Conservation (phyloP, 1,284 basidiomycete species). For the Pterulicium gracile region DNA sequence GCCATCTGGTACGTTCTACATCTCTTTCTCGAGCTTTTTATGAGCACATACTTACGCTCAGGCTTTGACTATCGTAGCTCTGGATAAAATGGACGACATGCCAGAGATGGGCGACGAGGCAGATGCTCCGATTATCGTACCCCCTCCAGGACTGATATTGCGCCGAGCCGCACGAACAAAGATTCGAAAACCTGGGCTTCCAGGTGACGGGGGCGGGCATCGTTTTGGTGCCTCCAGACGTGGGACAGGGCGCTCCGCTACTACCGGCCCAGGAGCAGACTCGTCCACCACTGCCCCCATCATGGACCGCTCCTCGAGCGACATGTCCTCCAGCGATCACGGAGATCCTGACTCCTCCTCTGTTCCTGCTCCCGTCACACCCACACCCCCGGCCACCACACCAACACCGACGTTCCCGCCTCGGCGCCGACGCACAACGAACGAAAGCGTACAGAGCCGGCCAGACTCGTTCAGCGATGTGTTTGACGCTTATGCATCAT, state of each 20-base stretch:
- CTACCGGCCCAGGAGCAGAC: constrained; percentile 16
- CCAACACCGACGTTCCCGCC: constrained; percentile 18
- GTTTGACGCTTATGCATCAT: constrained; percentile 70
- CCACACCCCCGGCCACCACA: constrained; percentile 6
- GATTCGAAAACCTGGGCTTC: constrained; percentile 80
- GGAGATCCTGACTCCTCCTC: constrained; percentile 27
- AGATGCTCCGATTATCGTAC: constrained; percentile 84
- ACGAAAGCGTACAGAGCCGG: constrained; percentile 31
- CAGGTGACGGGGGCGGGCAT: constrained; percentile 72
- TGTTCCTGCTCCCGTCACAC: too few relatives aligned
- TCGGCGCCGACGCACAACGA: constrained; percentile 34
- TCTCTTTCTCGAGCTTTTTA: constrained; percentile 10
- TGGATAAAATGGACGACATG: constrained; percentile 57
- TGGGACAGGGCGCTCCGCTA: constrained; percentile 25
- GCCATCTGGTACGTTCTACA: constrained; percentile 60
- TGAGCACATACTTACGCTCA: too few relatives aligned
- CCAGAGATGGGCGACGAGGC: constrained; percentile 65
- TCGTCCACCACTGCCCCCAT: constrained; percentile 8
- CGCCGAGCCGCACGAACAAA: constrained; percentile 90
- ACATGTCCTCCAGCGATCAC: constrained; percentile 61
- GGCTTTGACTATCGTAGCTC: constrained; percentile 27
- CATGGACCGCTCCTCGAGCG: constrained; percentile 45
- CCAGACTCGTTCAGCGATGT: constrained; percentile 74
- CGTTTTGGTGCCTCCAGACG: constrained; percentile 58
- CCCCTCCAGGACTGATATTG: constrained; percentile 80